phyloP scores from a whole-genome alignment of 768 basidiomycete genomes.

The Fomitopsis pulvina region DNA sequence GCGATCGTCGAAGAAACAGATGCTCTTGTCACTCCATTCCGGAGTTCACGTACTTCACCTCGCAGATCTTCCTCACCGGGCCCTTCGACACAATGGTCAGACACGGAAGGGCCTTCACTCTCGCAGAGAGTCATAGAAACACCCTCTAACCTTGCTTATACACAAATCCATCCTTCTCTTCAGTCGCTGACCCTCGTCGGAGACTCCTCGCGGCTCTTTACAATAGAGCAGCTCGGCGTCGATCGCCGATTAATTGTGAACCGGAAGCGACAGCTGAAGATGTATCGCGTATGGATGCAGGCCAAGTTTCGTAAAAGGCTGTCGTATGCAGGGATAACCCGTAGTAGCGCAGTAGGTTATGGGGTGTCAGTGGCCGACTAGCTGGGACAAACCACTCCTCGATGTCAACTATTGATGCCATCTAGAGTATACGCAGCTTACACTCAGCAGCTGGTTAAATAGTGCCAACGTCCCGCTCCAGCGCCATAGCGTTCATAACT shows the following conservation, averaged over 20 bases:
- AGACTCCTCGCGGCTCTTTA: constrained; percentile 58
- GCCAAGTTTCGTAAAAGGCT: constrained; percentile 62
- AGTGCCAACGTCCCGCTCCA: no score
- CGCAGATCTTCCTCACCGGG: background rate
- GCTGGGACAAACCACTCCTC: no score
- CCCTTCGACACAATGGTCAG: background rate
- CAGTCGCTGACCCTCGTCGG: background rate
- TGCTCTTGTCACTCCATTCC: background rate
- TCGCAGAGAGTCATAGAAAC: background rate
- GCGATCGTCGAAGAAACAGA: constrained; percentile 30
- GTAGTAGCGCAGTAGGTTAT: no score
- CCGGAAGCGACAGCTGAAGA: constrained; percentile 88
- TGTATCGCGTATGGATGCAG: constrained; percentile 97
- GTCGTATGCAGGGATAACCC: background rate
- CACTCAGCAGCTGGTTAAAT: no score
- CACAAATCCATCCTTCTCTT: constrained; percentile 3
- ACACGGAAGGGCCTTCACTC: no score
- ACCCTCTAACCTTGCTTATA: background rate
- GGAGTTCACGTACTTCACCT: background rate
- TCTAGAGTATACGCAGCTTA: no score
- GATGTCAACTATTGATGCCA: no score
- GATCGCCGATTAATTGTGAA: constrained; percentile 91
- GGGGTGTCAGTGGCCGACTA: no score
- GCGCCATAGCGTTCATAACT: no score
- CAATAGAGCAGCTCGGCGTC: constrained; percentile 79